Evolutionary conservation across 306 rosid genomes (phyloP), one percentile per base, ranked within the genome.

Genomic region (Cyclanthera cordifolia): DNA sequence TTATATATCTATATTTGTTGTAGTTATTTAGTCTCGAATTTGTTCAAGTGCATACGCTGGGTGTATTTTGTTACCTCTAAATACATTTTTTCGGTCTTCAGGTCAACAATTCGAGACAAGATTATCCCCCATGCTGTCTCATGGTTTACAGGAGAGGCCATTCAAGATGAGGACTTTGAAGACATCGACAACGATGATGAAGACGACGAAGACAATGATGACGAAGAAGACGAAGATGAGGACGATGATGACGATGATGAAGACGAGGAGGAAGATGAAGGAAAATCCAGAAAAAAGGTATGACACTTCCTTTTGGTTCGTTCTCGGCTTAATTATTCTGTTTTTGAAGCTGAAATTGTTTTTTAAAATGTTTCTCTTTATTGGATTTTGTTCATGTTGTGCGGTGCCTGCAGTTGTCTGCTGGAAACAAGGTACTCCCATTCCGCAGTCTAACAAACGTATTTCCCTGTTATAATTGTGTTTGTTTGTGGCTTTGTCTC

Each of bases 91-190:
- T n/a, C 72, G 43, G 2, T 82, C 39, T 67, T 43, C 61, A 91
- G 97, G 80, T 91, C 96, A 45, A 91, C 95, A 24, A 79, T 91
- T 67, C 85, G 95, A 17, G 95, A 88, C 76, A 88, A 88, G 85
- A 83, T 91, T 69, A 91, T 91, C 39, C 96, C 97, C 4, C 96
- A 88, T 81, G 97, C 97, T 7, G 97, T 88, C 16, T 91, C 97
- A 6, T 91, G 97, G 97, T 91, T 79, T 77, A 91, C 97, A 1
- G 97, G 96, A 19, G 97, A 91, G 82, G 97, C 97, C 20, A 81
- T 79, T 71, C 84, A 88, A 51, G 91, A 75, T 21, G 97, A 91
- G 41, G 96, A 88, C 67, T 82, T 85, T 76, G 96, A 76, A 11
- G 97, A 88, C 37, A 69, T 88, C 30, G 96, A 86, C 17, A 93